Base-by-base conservation (phyloP, 352 stramenopile genomes). In the Saprolegnia parasitica region DNA sequence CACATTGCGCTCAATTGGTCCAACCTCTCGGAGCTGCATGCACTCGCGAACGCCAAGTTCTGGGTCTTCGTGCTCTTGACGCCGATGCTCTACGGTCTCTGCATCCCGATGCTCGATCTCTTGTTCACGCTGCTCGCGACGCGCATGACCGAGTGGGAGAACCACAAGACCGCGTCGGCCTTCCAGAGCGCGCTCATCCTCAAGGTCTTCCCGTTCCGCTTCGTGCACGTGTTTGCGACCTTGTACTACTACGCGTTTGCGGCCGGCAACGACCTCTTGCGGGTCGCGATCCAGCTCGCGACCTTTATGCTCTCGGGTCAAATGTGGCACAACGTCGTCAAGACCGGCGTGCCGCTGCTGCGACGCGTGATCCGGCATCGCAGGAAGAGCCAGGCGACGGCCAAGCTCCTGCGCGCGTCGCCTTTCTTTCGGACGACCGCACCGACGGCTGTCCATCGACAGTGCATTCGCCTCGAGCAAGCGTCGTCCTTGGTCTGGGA, bases 131-230 rank as follows among this genome's bases (percentile, higher is more conserved):
- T 65, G 47, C 67, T 97, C 54, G 96, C 96, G 4, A 78, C 80
- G 10, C 77, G 74, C 18, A 78, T 99, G 37, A 99, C 96, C 71
- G 86, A 98, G 71, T 98, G 89, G 79, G 92, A 98, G 76, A 97
- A 97, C 76, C 92, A 98, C 78, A 73, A 76, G 62, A 98, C 90
- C 23, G 82, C 93, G 73, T 88, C 79, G 29, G 76, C 71, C 24
- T 90, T 96, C 72, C 81, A 91, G 58, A 96, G 91, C 72, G 82
- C 93, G 32, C 81, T 99, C 64, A 99, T 99, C 72, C 93, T 98
- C 74, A 99, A 99, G 80, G 96, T 98, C 0, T 98, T 99, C 74
- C 90, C 95, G 6, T 99, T 99, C 76, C 89, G 94, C 55, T 99
- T 98, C 68, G 89, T 98, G 10, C 97, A 97, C 77, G 95, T 98